Evolutionary conservation across 352 stramenopile genomes (phyloP).

Genomic region (Phytophthora pluvialis): DNA sequence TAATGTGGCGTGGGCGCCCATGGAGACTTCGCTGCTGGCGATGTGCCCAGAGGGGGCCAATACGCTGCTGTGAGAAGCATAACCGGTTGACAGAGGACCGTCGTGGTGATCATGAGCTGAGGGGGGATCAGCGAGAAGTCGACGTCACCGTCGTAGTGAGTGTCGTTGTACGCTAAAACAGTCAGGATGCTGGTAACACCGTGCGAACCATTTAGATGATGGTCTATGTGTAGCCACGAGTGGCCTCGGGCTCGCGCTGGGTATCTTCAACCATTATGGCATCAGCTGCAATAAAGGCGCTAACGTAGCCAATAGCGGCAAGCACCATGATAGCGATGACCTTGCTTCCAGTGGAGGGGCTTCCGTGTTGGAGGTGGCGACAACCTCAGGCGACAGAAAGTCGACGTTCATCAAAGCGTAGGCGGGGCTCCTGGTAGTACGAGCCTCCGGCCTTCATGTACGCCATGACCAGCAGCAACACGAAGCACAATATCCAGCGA

Average conservation of each 20-base stretch:
- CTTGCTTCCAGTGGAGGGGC: conserved; percentile 38
- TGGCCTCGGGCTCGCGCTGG: conserved; percentile 53
- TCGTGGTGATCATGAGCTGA: conserved; percentile 44
- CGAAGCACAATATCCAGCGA: conserved; percentile 49
- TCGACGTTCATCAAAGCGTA: conserved; percentile 41
- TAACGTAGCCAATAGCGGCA: conserved; percentile 52
- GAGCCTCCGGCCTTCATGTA: conserved; percentile 41
- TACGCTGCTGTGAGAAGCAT: conserved; percentile 37
- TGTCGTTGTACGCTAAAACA: conserved; percentile 51
- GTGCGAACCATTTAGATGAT: conserved; percentile 52
- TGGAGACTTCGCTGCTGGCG: no score
- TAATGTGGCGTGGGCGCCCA: no score
- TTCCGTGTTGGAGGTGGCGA: conserved; percentile 40
- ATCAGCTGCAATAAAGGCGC: conserved; percentile 57
- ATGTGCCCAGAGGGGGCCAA: no score
- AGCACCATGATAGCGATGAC: conserved; percentile 59
- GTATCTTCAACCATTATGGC: conserved; percentile 58
- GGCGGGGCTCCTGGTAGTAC: conserved; percentile 43
- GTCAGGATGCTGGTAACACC: conserved; percentile 43
- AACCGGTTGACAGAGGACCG: conserved; percentile 35
- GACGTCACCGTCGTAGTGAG: conserved; percentile 50
- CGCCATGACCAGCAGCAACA: conserved; percentile 52
- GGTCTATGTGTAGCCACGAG: conserved; percentile 54
- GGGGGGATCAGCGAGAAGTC: conserved; percentile 48
- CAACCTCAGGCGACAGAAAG: conserved; percentile 30